Percentiles rank a stretch among this genome's conserved stretches.
Evolutionary conservation across 306 rosid genomes (phyloP).

Genomic region (Acacia confusa): DNA sequence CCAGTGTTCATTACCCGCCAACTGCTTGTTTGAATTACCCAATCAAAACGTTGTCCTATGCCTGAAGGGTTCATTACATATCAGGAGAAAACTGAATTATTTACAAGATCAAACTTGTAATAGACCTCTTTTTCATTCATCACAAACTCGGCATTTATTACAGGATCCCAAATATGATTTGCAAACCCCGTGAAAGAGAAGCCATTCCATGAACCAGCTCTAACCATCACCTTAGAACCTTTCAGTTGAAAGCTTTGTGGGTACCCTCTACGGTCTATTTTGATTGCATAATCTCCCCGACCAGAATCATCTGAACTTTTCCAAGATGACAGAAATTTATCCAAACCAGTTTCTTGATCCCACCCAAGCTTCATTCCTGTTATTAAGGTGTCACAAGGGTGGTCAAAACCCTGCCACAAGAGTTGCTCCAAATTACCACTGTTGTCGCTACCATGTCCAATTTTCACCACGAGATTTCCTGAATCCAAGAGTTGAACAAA

Average conservation of each 20-base stretch:
- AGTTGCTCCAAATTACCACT: background rate
- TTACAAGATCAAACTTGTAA: background rate
- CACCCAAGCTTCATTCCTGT: slow-evolving; percentile 38
- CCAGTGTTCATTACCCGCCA: too few relatives aligned
- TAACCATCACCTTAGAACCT: background rate
- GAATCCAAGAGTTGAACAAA: slow-evolving; percentile 26
- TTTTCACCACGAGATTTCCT: slow-evolving; percentile 32
- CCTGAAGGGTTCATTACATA: slow-evolving; percentile 7
- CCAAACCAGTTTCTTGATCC: slow-evolving; percentile 2
- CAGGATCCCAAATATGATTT: background rate
- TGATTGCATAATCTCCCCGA: background rate
- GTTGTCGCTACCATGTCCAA: background rate
- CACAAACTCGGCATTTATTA: background rate
- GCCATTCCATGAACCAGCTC: slow-evolving; percentile 35
- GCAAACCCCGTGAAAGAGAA: background rate
- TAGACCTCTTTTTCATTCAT: slow-evolving; percentile 18
- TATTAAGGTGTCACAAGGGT: slow-evolving; percentile 27
- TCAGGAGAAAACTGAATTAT: slow-evolving; percentile 19
- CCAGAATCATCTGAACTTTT: slow-evolving; percentile 33
- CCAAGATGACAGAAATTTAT: slow-evolving; percentile 32
- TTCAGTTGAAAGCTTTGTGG: slow-evolving; percentile 1
- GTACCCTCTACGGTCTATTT: background rate
- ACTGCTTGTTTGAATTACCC: too few relatives aligned
- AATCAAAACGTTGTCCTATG: slow-evolving; percentile 18
- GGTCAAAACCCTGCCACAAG: slow-evolving; percentile 36